Evolutionary conservation across 2,329 filamentous ascomycete species (phyloP).

Genomic region (Aspergillus fijiensis): DNA sequence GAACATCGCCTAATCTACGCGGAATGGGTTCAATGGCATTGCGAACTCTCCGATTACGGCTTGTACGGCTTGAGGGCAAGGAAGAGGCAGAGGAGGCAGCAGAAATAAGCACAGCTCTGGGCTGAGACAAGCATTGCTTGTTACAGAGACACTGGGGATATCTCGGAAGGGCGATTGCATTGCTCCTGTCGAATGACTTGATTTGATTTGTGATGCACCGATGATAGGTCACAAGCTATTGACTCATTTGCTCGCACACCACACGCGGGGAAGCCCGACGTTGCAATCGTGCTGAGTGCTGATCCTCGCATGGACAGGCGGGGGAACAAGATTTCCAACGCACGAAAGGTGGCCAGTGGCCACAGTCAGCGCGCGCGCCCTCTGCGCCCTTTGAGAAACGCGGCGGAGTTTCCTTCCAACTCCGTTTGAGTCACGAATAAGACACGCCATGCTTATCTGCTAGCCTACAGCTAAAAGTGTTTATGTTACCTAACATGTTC

Average conservation of each 20-base stretch:
- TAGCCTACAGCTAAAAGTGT: constrained; percentile 6
- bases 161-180: neutral
- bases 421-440: constrained; percentile 15
- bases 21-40: constrained; percentile 56
- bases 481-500: constrained; percentile 26
- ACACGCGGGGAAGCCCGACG: constrained; percentile 16
- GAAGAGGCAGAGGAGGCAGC: neutral
- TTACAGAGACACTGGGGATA: neutral
- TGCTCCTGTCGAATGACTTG: neutral
- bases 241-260: neutral
- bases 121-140: neutral
- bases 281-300: constrained; percentile 6
- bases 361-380: neutral
- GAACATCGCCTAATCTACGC: constrained; percentile 89
- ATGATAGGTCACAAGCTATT: neutral
- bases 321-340: neutral
- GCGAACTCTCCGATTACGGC: neutral
- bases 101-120: neutral
- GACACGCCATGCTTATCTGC: constrained; percentile 20
- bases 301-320: constrained; percentile 6
- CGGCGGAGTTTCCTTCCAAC: constrained; percentile 5
- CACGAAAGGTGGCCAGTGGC: neutral
- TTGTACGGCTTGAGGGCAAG: neutral
- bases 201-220: neutral
- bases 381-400: neutral